Base-by-base conservation (phyloP, 1,284 basidiomycete genomes). In the Malassezia cuniculi region DNA sequence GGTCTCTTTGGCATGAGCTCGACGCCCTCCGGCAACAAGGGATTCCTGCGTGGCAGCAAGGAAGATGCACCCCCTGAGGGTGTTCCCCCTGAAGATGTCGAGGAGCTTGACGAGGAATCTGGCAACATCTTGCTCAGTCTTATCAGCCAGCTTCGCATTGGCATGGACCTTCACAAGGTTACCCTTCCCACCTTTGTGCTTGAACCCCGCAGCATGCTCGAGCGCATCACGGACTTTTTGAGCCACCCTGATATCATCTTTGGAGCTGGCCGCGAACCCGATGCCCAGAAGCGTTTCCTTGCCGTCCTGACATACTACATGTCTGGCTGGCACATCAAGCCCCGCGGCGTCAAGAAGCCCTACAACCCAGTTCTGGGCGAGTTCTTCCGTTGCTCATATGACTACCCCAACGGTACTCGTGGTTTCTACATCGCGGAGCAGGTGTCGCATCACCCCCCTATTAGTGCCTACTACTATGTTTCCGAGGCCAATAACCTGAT, bases 291-390 rank as follows among this genome's bases (percentile, higher is more conserved):
- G 63, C 75, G 93, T 26, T 95, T 95, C 69, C 74, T 94, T 50
- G 76, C 80, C 41, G 84, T 95, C 4, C 75, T 94, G 35, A 81
- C 84, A 41, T 95, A 93, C 69, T 97, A 95, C 67, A 79, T 95
- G 30, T 83, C 85, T n/a, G 90, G 90, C 30, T 99, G 90, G 90
- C 93, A 97, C 70, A 93, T 95, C 72, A 95, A 97, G 71, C 89
- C 90, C 27, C 93, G 87, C 70, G 90, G 90, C 49, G 93, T 97
- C 51, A 97, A 97, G 81, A 97, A 97, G 72, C 90, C 90, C 60
- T 95, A 95, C 70, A 99, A 97, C 68, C 90, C 93, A 19, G 77
- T 95, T 10, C 77, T 97, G 8, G 90, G 93, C 40, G 90, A 99
- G 68, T 90, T 93, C 72, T 99, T 94, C 75, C 78, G 90, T 35